Conservation (phyloP, 2,329 filamentous ascomycete species). For the Colletotrichum endophyticum region DNA sequence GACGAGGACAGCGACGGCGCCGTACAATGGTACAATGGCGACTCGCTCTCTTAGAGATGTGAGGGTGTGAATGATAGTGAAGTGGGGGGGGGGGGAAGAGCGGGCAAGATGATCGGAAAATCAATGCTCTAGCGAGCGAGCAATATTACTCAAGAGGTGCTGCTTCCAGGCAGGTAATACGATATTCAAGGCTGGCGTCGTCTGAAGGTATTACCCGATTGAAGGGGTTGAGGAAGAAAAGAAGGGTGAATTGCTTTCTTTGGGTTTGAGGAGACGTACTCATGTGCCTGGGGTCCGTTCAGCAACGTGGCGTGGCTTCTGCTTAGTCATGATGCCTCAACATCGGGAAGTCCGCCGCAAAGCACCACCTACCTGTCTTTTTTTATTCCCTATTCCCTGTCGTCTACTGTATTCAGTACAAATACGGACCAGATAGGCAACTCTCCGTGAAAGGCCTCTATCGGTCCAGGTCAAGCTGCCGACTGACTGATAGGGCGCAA, state of each 20-base stretch:
- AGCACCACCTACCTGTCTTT: not conserved
- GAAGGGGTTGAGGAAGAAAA: not conserved
- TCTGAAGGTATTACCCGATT: conserved; percentile 20
- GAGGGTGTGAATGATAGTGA: not conserved
- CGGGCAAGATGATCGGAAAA: not conserved
- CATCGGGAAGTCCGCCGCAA: not conserved
- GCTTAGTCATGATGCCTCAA: conserved; percentile 5
- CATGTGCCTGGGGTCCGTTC: not conserved
- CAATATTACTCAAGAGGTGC: conserved; percentile 15
- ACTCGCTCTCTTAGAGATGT: not conserved
- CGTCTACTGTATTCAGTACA: not conserved
- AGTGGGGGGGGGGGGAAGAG: not conserved
- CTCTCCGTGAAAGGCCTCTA: not conserved
- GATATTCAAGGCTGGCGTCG: conserved; percentile 19
- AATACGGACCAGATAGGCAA: not conserved
- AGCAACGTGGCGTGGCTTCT: conserved; percentile 16
- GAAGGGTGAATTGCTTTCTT: not conserved
- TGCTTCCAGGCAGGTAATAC: conserved; percentile 22
- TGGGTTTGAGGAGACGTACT: conserved; percentile 15
- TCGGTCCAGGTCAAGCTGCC: not conserved
- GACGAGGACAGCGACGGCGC: not conserved
- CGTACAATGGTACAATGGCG: not conserved
- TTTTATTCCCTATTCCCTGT: not conserved
- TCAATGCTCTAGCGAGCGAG: conserved; percentile 5
- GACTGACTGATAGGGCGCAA: not conserved